These are phyloP conservation scores for Sporisorium sorghi DNA, from an alignment of 1,284 basidiomycete genomes.

Conservation along the genomic window DNA sequence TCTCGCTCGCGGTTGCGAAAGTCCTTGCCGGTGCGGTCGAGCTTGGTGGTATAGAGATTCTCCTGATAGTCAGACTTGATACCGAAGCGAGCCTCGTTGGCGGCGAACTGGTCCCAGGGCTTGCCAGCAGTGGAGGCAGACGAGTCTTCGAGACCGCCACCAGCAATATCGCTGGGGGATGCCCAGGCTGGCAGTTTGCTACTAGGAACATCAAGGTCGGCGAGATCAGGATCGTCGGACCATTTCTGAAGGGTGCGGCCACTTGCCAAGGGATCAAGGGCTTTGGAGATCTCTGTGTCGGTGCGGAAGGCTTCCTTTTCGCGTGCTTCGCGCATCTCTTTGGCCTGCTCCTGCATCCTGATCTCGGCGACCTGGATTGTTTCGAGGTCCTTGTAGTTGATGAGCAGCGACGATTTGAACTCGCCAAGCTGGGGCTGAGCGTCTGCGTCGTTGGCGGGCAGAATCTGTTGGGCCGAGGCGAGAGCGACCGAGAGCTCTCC, in stretches of 20 bases:
- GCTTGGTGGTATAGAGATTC: constrained; percentile 92
- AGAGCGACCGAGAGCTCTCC: constrained; percentile 59
- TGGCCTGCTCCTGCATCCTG: constrained; percentile 52
- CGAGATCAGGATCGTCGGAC: constrained; percentile 57
- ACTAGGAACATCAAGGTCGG: constrained; percentile 37
- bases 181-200: constrained; percentile 44
- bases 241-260: constrained; percentile 59
- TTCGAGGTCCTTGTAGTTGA: constrained; percentile 59
- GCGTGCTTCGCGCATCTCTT: constrained; percentile 45
- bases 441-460: constrained; percentile 28
- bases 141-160: constrained; percentile 20
- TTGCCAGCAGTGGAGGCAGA: constrained; percentile 14
- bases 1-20: constrained; percentile 88
- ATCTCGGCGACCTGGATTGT: constrained; percentile 53
- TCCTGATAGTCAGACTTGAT: constrained; percentile 92
- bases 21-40: constrained; percentile 85
- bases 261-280: constrained; percentile 50
- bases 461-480: constrained; percentile 55
- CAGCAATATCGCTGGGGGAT: constrained; percentile 13
- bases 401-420: constrained; percentile 48
- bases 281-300: constrained; percentile 62
- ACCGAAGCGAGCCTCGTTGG: constrained; percentile 92
- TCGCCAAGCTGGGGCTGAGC: constrained; percentile 42
- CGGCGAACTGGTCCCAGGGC: constrained; percentile 95
- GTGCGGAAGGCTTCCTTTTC: constrained; percentile 61